Conservation (phyloP, 2,329 filamentous ascomycete genomes). For the Penicillium sp. region DNA sequence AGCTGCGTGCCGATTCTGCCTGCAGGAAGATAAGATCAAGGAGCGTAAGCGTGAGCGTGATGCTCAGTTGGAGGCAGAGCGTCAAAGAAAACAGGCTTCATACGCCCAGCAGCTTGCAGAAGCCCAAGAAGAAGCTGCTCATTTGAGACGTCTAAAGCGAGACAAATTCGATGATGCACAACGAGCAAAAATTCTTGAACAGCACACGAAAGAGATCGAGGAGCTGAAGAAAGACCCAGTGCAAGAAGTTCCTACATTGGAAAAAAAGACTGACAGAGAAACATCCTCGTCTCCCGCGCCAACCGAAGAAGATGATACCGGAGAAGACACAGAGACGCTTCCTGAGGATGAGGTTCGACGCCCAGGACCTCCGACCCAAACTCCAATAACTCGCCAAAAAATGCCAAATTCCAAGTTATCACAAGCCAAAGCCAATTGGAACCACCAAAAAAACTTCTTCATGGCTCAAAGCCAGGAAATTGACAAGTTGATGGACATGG, state of each 20-base stretch:
- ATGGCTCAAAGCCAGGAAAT: slow-evolving; percentile 55
- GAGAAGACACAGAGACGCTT: not conserved
- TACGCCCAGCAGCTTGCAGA: slow-evolving; percentile 27
- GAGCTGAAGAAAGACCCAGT: slow-evolving; percentile 5
- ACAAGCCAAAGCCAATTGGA: slow-evolving; percentile 59
- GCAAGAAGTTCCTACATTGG: not conserved
- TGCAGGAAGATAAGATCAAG: slow-evolving; percentile 48
- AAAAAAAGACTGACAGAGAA: not conserved
- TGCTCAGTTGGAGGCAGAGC: slow-evolving; percentile 43
- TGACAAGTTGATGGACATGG: slow-evolving; percentile 69
- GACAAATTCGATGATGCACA: slow-evolving; percentile 23
- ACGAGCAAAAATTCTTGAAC: slow-evolving; percentile 19
- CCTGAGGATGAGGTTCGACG: not conserved
- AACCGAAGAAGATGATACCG: not conserved
- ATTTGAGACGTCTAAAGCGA: slow-evolving; percentile 17
- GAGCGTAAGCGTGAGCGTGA: slow-evolving; percentile 56
- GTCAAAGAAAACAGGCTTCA: slow-evolving; percentile 20
- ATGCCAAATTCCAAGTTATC: not conserved
- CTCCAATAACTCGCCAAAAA: not conserved
- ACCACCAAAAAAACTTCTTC: slow-evolving; percentile 58
- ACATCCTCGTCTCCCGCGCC: not conserved
- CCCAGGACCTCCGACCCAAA: not conserved
- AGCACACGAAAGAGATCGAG: slow-evolving; percentile 21
- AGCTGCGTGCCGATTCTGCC: slow-evolving; percentile 54
- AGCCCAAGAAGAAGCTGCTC: slow-evolving; percentile 26